phyloP scores from a whole-genome alignment of 495 filamentous ascomycete genomes.

The Thozetella sp. region DNA sequence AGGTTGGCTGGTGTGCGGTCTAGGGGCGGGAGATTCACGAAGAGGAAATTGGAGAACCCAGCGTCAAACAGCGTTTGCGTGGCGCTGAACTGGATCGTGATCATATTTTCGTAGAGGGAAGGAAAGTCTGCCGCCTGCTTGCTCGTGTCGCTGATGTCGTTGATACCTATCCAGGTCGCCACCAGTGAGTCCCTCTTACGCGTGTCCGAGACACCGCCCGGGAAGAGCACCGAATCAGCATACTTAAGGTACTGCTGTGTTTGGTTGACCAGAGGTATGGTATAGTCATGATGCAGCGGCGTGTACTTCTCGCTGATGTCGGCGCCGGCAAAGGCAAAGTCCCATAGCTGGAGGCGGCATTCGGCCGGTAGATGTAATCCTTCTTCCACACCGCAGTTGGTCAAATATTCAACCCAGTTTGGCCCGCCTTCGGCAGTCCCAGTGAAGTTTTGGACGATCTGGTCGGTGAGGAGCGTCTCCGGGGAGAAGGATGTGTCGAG shows the following conservation, averaged over 20 bases:
- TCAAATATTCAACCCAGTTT: constrained; percentile 53
- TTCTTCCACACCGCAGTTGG: constrained; percentile 39
- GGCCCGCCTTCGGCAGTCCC: constrained; percentile 50
- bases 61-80: constrained; percentile 38
- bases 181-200: constrained; percentile 28
- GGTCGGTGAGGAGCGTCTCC: constrained; percentile 38
- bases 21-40: constrained; percentile 54
- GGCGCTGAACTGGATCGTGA: constrained; percentile 35
- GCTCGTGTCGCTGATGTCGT: constrained; percentile 41
- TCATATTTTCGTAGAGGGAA: constrained; percentile 35
- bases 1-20: constrained; percentile 45
- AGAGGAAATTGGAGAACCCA: constrained; percentile 47
- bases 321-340: constrained; percentile 57
- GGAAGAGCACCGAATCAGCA: constrained; percentile 24
- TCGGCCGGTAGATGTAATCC: constrained; percentile 26
- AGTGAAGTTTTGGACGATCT: constrained; percentile 53
- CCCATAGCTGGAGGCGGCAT: constrained; percentile 51
- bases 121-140: constrained; percentile 39
- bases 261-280: constrained; percentile 44
- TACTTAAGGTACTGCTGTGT: constrained; percentile 35
- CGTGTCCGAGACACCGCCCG: background rate
- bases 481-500: constrained; percentile 38
- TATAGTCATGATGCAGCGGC: constrained; percentile 51
- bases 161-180: constrained; percentile 47
- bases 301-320: constrained; percentile 45